phyloP scores from a whole-genome alignment of 805 yeast species.

The Cyberlindnera americana region DNA sequence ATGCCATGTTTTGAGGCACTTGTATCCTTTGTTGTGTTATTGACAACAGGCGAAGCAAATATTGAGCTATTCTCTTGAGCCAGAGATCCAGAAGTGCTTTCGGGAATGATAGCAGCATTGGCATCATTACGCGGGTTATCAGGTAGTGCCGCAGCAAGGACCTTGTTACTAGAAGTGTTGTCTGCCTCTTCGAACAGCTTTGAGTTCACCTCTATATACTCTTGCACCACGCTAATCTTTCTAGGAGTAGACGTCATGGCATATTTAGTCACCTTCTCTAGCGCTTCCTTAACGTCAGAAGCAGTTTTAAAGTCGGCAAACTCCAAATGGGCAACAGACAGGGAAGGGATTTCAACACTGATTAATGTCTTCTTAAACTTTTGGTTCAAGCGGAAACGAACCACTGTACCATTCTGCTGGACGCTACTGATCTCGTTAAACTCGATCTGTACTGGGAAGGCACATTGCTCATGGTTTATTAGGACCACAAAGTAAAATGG shows the following conservation, averaged over 20 bases:
- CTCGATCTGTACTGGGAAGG: constrained; percentile 23
- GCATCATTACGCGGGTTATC: constrained; percentile 2
- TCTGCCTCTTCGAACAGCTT: constrained; percentile 9
- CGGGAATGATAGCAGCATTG: neutral
- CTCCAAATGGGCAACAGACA: constrained; percentile 6
- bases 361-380: constrained; percentile 17
- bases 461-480: constrained; percentile 17
- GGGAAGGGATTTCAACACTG: constrained; percentile 5
- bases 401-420: neutral
- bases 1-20: constrained; percentile 13
- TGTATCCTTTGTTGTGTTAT: constrained; percentile 24
- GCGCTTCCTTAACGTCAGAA: neutral
- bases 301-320: constrained; percentile 4
- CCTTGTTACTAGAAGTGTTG: constrained; percentile 1
- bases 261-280: neutral
- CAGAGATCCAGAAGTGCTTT: neutral
- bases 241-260: constrained; percentile 15
- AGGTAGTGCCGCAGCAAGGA: neutral
- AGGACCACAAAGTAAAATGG: constrained; percentile 12
- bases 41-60: constrained; percentile 14
- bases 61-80: constrained; percentile 1
- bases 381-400: constrained; percentile 7
- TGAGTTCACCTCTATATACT: constrained; percentile 25
- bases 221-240: constrained; percentile 32
- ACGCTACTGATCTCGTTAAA: constrained; percentile 7